Base-by-base conservation (phyloP, 371 early-diverging fungal genomes). In the Mycotypha africana region DNA sequence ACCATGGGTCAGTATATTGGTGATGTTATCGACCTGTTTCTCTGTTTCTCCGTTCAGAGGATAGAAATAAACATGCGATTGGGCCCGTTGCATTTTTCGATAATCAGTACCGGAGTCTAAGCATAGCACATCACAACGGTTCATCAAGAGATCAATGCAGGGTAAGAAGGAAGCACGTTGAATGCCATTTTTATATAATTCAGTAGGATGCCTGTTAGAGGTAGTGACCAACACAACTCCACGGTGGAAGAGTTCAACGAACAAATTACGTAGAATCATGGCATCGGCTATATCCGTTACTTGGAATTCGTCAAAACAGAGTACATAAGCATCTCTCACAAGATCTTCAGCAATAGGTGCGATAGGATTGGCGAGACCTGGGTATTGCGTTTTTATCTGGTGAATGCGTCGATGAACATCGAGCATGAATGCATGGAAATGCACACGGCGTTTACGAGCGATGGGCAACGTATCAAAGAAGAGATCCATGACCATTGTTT, bases 301-400 rank as follows among this genome's bases (percentile, higher is more conserved):
- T 60, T 97, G 98, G 50, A 97, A 87, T 58, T 97, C 98, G 55
- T 97, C 98, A 73, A 97, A 89, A 56, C 96, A 97, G 9, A 96
- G 61, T 1, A 97, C 80, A 50, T 85, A 83, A 4, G 91, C 85
- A 15, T 88, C 85, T 38, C 67, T 66, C 6, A 88, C 86, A 15
- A 96, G 56, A 20, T 93, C 88, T 16, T 81, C 76, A 0, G 95
- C 93, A 51, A 97, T 78, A 2, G 78, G 81, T 0, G 87, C 83
- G 1, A 95, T 68, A 0, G 94, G 87, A 49, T 97, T 81, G 23
- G 70, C 56, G 11, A 74, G 46, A 2, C 64, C 51, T 14, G 70
- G 64, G 24, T 76, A 67, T 2, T 65, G 58, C 24, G 58, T 72
- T 35, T 89, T 85, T 38, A 89, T 72, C 14, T 65, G 55, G 56